Evolutionary conservation across 345 rosid species (phyloP).

Genomic region (Balakata baccata): DNA sequence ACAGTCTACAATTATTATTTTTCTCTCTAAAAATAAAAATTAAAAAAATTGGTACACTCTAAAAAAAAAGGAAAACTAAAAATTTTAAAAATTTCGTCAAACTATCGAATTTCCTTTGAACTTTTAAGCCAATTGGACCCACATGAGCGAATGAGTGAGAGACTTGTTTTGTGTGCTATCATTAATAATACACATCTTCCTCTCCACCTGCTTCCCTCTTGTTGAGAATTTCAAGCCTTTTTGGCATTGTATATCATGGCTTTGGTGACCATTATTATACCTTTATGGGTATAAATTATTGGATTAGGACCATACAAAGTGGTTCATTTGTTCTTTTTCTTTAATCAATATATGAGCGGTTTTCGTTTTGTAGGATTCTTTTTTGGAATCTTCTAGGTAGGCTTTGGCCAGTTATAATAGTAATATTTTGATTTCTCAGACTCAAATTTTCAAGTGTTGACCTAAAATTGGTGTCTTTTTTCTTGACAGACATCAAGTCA

Average conservation of each 20-base stretch:
- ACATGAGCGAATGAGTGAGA: conserved; percentile 26
- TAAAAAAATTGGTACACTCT: no score
- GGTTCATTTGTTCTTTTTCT: conserved; percentile 23
- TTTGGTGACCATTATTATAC: conserved; percentile 17
- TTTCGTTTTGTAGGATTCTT: conserved; percentile 26
- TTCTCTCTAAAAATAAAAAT: no score
- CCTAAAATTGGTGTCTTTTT: conserved; percentile 32
- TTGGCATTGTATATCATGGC: conserved; percentile 23
- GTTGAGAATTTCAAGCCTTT: conserved; percentile 22
- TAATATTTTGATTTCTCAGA: conserved; percentile 3
- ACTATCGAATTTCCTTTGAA: no score
- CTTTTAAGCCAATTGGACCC: conserved; percentile 61
- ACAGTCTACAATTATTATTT: no score
- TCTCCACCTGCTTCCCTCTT: no score
- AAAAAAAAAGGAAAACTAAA: no score
- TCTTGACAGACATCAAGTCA: not conserved
- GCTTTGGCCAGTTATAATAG: conserved; percentile 17
- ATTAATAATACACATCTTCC: not conserved
- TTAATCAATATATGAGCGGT: conserved; percentile 28
- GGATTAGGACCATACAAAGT: not conserved
- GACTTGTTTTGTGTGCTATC: not conserved
- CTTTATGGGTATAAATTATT: conserved; percentile 23
- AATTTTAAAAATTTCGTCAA: no score
- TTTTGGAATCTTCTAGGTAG: conserved; percentile 36
- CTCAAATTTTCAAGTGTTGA: conserved; percentile 33